phyloP scores from a whole-genome alignment of 257 asterid species.

The Solanum pinnatisectum region DNA sequence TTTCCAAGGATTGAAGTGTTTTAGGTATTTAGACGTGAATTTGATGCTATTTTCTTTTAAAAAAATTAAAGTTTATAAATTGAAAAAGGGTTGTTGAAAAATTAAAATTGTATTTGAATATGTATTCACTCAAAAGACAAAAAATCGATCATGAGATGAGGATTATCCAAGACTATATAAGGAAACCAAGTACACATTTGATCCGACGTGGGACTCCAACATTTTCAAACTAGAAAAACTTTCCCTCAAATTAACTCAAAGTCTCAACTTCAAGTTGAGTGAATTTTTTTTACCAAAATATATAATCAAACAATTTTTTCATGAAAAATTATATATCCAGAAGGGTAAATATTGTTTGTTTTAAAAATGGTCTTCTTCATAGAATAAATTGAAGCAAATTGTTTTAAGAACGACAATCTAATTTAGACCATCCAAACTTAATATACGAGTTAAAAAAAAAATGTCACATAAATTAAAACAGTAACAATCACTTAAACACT shows the following conservation, averaged over 20 bases:
- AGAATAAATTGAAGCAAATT: background rate
- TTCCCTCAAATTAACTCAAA: background rate
- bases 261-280: background rate
- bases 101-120: background rate
- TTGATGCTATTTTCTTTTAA: background rate
- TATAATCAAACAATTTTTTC: background rate
- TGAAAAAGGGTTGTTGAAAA: background rate
- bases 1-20: background rate
- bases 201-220: background rate
- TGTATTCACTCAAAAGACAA: background rate
- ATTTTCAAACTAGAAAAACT: background rate
- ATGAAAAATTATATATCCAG: background rate
- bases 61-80: background rate
- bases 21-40: background rate
- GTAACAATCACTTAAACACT: background rate
- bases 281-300: background rate
- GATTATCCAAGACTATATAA: background rate
- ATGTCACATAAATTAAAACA: background rate
- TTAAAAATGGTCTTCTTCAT: background rate
- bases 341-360: background rate
- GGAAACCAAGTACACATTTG: too few species aligned
- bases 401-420: background rate
- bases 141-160: accelerated
- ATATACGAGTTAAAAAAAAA: background rate
- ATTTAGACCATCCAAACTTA: background rate